phyloP scores from a whole-genome alignment of 352 stramenopile genomes.

The Phytophthora crassamura region DNA sequence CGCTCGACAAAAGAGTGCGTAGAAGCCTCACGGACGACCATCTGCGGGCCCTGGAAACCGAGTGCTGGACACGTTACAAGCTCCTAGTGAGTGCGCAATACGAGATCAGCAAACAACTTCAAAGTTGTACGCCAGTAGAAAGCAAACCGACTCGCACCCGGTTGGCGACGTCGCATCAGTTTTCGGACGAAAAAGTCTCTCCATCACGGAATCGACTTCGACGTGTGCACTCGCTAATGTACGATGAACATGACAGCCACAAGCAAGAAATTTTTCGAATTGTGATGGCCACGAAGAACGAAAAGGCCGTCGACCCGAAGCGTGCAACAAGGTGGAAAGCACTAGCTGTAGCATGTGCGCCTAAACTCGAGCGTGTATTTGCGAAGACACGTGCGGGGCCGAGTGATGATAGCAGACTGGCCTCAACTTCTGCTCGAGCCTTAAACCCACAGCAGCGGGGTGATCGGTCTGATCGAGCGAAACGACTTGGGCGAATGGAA shows the following conservation, averaged over 20 bases:
- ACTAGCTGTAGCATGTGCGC: conserved; percentile 12
- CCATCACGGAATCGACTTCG: too few species aligned
- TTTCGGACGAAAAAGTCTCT: too few species aligned
- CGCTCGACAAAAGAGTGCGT: conserved; percentile 56
- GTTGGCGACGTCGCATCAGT: too few species aligned
- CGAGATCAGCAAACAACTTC: conserved; percentile 37
- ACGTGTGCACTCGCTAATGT: too few species aligned
- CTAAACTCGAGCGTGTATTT: conserved; percentile 14
- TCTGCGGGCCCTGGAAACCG: conserved; percentile 47
- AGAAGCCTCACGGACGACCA: conserved; percentile 47
- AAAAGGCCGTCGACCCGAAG: conserved; percentile 6
- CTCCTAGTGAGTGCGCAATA: conserved; percentile 46
- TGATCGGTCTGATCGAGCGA: conserved; percentile 9
- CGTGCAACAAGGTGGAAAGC: conserved; percentile 21
- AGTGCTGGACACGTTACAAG: conserved; percentile 62
- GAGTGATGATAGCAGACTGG: conserved; percentile 1
- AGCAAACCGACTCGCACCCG: neutral
- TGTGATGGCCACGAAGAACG: neutral
- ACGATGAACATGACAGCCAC: conserved; percentile 10
- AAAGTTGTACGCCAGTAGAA: conserved; percentile 35
- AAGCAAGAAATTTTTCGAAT: neutral
- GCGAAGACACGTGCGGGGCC: too few species aligned
- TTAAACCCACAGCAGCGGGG: neutral
- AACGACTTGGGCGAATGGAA: conserved; percentile 34
- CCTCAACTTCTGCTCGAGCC: neutral